Evolutionary conservation across 129 eudicot species (phyloP), one percentile per base, ranked within the genome.

Genomic region (Flaveria bidentis): DNA sequence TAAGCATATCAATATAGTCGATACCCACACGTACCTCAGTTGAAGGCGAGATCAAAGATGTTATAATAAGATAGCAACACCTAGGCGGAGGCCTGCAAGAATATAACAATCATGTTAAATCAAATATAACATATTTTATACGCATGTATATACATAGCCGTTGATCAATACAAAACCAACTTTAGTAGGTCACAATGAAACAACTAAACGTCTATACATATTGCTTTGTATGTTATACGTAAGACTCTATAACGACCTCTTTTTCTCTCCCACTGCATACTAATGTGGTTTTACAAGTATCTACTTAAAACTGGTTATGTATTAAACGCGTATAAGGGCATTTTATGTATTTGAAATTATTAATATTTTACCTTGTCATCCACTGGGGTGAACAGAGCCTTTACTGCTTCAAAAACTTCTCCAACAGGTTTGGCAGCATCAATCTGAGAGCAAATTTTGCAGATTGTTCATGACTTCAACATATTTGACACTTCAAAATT

Each of bases 401-500:
- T 94, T 16, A 94, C 97, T 44, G 91, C 83, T 78, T 84, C 96
- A 85, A 94, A 94, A 79, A 94, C 97, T 84, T 90, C 93, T 70
- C 69, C 96, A 64, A 86, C 65, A 22, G 99, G 93, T 76, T 87
- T 86, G 70, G 88, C 86, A 71, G 99, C 97, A 78, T 94, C 96
- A 77, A 91, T 91, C 99, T 94, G 80, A 22, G 68, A 51, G 65
- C 49, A 57, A 78, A 81, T 74, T 64, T 22, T 83, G 52, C 42
- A 17, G 6, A 52, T 7, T 47, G 10, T 42, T 67, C 8, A 26
- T n/a, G 30, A 44, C 22, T 45, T 10, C 22, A 66, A 49, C 63
- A 55, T 52, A 53, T 67, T 66, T 55, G 66, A 73, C 50, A 66
- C 20, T 36, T 20, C 1, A 18, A 11, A 18, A 15, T 50, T 30